Percentiles rank a stretch among this genome's conserved stretches.
These are phyloP conservation scores for Populus deltoides DNA, from an alignment of 345 rosid species.

Conservation along the genomic window DNA sequence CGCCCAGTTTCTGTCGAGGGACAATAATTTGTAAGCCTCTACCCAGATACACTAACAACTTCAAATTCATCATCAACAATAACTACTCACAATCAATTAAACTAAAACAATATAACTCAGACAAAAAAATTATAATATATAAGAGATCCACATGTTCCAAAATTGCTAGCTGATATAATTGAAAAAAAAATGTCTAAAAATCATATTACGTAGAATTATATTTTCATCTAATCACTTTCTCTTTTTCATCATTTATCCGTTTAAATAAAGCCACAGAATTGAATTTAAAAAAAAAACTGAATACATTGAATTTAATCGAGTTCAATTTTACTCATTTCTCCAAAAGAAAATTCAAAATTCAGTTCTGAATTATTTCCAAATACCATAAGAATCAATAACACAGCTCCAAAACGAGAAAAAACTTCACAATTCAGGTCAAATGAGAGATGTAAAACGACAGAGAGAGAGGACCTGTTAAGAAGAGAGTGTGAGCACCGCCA, in stretches of 20 bases:
- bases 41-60: constrained; percentile 8
- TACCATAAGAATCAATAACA: neutral
- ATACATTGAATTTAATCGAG: too few relatives aligned
- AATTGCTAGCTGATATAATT: too few relatives aligned
- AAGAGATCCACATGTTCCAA: too few relatives aligned
- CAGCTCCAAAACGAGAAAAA: neutral
- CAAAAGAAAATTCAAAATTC: neutral
- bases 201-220: too few relatives aligned
- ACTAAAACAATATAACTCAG: too few relatives aligned
- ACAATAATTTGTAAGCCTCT: constrained; percentile 19
- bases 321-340: neutral
- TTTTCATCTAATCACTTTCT: too few relatives aligned
- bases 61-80: neutral
- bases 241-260: too few relatives aligned
- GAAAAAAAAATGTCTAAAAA: neutral
- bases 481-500: constrained; percentile 94
- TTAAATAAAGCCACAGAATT: too few relatives aligned
- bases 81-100: too few relatives aligned
- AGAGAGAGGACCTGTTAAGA: constrained; percentile 63
- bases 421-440: neutral
- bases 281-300: too few relatives aligned
- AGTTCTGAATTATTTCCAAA: too few relatives aligned
- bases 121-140: too few relatives aligned
- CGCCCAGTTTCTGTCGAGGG: constrained; percentile 60
- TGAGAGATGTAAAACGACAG: neutral